Evolutionary conservation across 768 basidiomycete genomes (phyloP), one percentile per base, ranked within the genome.

Genomic region (Termitomyces sp.): DNA sequence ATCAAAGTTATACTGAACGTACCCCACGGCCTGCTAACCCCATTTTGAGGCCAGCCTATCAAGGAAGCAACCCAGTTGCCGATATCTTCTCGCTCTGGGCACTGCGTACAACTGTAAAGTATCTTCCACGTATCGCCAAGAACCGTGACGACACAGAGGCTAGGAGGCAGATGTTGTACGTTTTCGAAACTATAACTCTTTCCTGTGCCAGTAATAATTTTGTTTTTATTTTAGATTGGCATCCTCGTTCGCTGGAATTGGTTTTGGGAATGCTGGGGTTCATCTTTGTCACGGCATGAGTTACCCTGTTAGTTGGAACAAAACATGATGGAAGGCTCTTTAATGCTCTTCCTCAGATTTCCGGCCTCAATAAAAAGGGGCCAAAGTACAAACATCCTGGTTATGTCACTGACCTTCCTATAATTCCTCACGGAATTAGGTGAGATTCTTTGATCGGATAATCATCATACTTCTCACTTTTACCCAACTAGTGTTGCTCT

Each of bases 81-180:
- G 96, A 98, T 65, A 90, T 98, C 45, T 98, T 98, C 74, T 92
- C 92, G 17, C 74, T 88, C 53, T 98, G 96, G 95, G 95, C 96
- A 2, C 74, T 98, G 55, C 81, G 84, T 63, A 88, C 92, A 14
- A 90, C 93, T 0, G 87, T 98, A 43, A 83, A 91, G 67, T 86
- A 92, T 64, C 81, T 98, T 19, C 96, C 95, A 14, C 82, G 89
- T 22, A 83, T 98, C 42, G 87, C 90, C 1, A 88, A 84, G 65
- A 81, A 96, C 65, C 78, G 70, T 14, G 80, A 84, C 45, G 91
- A 98, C 66, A 72, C 77, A 15, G 92, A 96, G 67, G 93, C 96
- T 10, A 82, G 92, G 62, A 76, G 79, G 15, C 90, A 93, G 69
- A 97, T 98, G 93, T 83, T 98, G 88, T 92, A 71, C 34, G 46